These are phyloP conservation scores for Ettlia oleoabundans DNA, from an alignment of 139 green algal genomes.

Conservation along the genomic window DNA sequence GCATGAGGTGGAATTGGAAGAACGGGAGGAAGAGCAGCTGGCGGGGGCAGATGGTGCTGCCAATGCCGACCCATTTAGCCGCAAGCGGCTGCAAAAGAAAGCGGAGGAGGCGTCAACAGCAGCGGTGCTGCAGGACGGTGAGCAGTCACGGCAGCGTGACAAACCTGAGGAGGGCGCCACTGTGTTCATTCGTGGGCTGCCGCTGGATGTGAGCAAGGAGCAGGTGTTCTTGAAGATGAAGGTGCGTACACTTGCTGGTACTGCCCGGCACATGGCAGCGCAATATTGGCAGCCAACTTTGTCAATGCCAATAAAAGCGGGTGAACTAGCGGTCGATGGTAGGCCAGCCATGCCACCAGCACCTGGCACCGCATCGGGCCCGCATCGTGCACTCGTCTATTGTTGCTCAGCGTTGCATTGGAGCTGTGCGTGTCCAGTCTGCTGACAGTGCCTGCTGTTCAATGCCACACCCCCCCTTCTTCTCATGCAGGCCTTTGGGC, in stretches of 20 bases:
- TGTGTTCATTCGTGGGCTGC: conserved; percentile 83
- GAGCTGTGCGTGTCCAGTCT: too few species aligned
- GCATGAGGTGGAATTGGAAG: background rate
- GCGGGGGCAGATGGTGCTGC: background rate
- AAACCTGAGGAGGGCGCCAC: conserved; percentile 47
- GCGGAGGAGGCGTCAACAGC: background rate
- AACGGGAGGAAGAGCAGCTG: conserved; percentile 14
- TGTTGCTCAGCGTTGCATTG: too few species aligned
- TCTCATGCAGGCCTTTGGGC: conserved; percentile 53
- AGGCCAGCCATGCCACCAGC: too few species aligned
- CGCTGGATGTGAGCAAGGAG: conserved; percentile 63
- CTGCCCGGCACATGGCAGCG: too few species aligned
- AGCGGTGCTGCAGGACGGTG: background rate
- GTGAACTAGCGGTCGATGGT: too few species aligned
- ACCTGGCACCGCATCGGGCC: too few species aligned
- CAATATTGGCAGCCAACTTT: too few species aligned
- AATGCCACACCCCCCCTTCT: too few species aligned
- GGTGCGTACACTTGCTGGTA: too few species aligned
- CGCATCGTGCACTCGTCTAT: too few species aligned
- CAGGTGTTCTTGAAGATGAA: conserved; percentile 62
- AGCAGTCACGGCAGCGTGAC: background rate
- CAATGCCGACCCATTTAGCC: conserved; percentile 32
- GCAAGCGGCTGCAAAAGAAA: conserved; percentile 19
- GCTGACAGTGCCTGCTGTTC: too few species aligned
- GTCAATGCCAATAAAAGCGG: too few species aligned